Conservation (phyloP, 2,329 filamentous ascomycete species). For the Aureobasidium sp. region DNA sequence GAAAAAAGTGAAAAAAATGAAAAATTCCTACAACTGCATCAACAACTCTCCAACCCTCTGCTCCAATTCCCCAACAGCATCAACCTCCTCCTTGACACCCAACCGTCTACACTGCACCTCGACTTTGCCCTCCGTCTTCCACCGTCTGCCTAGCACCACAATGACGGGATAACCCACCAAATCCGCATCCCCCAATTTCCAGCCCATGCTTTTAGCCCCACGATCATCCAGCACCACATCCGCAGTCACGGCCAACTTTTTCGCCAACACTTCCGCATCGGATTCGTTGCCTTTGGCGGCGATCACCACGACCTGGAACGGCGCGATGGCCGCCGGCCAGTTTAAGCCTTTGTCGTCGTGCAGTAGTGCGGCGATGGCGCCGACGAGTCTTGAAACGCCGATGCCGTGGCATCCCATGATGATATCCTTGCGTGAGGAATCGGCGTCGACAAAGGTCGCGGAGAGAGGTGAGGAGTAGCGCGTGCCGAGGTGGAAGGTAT, state of each 20-base stretch:
- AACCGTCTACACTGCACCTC: slow-evolving; percentile 75
- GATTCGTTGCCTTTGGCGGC: slow-evolving; percentile 28
- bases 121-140: slow-evolving; percentile 51
- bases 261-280: slow-evolving; percentile 13
- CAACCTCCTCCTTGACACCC: slow-evolving; percentile 54
- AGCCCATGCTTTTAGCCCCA: slow-evolving; percentile 58
- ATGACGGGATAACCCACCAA: slow-evolving; percentile 80
- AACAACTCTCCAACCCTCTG: slow-evolving; percentile 44
- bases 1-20: no score
- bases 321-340: slow-evolving; percentile 82
- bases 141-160: slow-evolving; percentile 68
- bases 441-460: slow-evolving; percentile 49
- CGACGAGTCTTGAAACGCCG: slow-evolving; percentile 83
- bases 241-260: background rate
- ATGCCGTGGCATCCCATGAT: slow-evolving; percentile 98
- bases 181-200: slow-evolving; percentile 89
- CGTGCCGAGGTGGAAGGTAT: slow-evolving; percentile 90
- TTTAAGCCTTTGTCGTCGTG: slow-evolving; percentile 68
- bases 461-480: slow-evolving; percentile 73
- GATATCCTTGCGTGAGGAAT: slow-evolving; percentile 47
- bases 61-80: slow-evolving; percentile 42
- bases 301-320: slow-evolving; percentile 69
- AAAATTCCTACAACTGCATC: slow-evolving; percentile 41
- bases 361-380: slow-evolving; percentile 71
- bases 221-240: slow-evolving; percentile 61